phyloP scores from a whole-genome alignment of 2,329 filamentous ascomycete genomes.

The Curvularia hawaiiensis region DNA sequence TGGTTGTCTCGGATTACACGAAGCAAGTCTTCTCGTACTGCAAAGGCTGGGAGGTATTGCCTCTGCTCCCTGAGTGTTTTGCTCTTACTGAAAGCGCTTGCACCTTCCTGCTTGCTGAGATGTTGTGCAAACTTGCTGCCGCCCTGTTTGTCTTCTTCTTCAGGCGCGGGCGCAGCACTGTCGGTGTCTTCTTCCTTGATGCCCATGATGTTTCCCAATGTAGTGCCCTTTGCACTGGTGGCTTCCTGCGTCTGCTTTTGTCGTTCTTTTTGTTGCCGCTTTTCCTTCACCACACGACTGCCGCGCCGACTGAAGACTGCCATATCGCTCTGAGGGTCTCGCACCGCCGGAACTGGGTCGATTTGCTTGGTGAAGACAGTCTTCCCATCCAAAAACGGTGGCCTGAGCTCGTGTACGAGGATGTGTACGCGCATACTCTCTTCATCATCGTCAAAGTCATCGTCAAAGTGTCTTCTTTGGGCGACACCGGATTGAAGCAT shows the following conservation, averaged over 20 bases:
- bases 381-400: slow-evolving; percentile 91
- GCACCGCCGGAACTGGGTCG: slow-evolving; percentile 90
- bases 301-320: slow-evolving; percentile 96
- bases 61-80: slow-evolving; percentile 90
- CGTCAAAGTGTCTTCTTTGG: slow-evolving; percentile 79
- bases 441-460: slow-evolving; percentile 87
- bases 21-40: slow-evolving; percentile 89
- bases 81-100: slow-evolving; percentile 90
- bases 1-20: slow-evolving; percentile 95
- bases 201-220: slow-evolving; percentile 92
- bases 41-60: slow-evolving; percentile 93
- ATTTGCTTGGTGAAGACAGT: slow-evolving; percentile 97
- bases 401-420: slow-evolving; percentile 89
- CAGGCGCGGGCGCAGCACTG: slow-evolving; percentile 78
- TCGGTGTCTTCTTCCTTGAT: slow-evolving; percentile 90
- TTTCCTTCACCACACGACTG: slow-evolving; percentile 89
- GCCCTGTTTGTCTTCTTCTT: slow-evolving; percentile 70
- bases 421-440: slow-evolving; percentile 89
- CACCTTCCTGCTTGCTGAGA: slow-evolving; percentile 81
- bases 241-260: slow-evolving; percentile 95
- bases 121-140: slow-evolving; percentile 86
- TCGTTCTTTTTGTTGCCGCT: slow-evolving; percentile 87
- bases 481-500: slow-evolving; percentile 97
- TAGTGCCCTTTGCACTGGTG: slow-evolving; percentile 89
- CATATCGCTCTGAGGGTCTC: slow-evolving; percentile 97